Base-by-base conservation (phyloP, 345 rosid species). In the Pseudoturritis turrita region DNA sequence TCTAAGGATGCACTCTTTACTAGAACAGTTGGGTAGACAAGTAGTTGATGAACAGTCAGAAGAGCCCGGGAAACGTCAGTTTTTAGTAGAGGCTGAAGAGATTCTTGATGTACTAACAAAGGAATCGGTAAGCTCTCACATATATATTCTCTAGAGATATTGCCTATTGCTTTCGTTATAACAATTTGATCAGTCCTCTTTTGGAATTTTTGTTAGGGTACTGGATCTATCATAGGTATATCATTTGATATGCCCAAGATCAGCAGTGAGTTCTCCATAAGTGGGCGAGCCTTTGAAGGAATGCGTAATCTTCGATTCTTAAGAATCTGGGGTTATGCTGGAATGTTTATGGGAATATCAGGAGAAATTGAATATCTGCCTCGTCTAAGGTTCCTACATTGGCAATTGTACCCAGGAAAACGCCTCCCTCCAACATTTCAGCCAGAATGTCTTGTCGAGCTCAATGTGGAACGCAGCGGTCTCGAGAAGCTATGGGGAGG, bases 1-100 rank as follows among this genome's bases (percentile, higher is more conserved):
- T n/a, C n/a, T n/a, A n/a, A n/a, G n/a, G n/a, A 66, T 78, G 75
- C 77, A 81, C 63, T 33, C 60, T 62, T 36, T 71, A 44, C 51
- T 75, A 5, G 62, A 62, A 56, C 62, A 75, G 28, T 33, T 76
- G 72, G 78, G 80, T 18, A 4, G 28, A 52, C 49, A 55, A 1
- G 12, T 76, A 49, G 62, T 76, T 26, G 18, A 5, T 2, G n/a
- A 41, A 9, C 67, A 74, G 51, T 70, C 60, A 15, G 7, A 43
- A 3, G 55, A 59, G 0, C 61, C 70, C 2, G 71, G 60, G 5
- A 55, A 19, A 14, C 74, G 75, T 6, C 73, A 77, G 12, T 41
- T 81, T 21, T 13, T 82, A 26, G 28, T 63, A 33, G 51, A 39
- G 0, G 15, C 33, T 0, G 10, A 57, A 21, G 81, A 82, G 62